Conservation (phyloP, 495 filamentous ascomycete species). For the Penicillium ucsense region DNA sequence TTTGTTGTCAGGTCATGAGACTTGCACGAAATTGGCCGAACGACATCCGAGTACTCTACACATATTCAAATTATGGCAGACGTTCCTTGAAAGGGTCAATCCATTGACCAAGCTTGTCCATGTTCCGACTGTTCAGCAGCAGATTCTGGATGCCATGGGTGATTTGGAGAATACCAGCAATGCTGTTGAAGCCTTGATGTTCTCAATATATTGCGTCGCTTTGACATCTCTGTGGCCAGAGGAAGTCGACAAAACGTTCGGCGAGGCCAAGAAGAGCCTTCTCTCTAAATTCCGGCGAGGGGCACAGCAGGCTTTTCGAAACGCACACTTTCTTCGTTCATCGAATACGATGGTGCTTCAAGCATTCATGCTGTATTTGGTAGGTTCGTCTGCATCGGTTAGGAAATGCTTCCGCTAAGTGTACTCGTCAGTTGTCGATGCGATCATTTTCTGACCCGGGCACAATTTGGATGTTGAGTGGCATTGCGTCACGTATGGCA, state of each 20-base stretch:
- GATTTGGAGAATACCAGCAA: conserved; percentile 23
- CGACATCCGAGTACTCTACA: conserved; percentile 60
- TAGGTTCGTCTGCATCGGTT: conserved; percentile 4
- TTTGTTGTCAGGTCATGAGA: conserved; percentile 13
- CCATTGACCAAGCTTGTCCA: conserved; percentile 64
- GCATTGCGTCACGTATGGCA: conserved; percentile 31
- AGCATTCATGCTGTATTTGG: conserved; percentile 36
- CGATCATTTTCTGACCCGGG: conserved; percentile 27
- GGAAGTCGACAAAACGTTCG: conserved; percentile 33
- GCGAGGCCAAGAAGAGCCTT: conserved; percentile 28
- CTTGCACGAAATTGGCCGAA: conserved; percentile 9
- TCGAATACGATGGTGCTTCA: conserved; percentile 35
- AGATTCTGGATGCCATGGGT: conserved; percentile 31
- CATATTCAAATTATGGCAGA: conserved; percentile 64
- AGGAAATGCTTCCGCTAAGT: neutral
- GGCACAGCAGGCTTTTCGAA: conserved; percentile 34
- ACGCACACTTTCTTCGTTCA: conserved; percentile 37
- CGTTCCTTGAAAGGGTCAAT: conserved; percentile 56
- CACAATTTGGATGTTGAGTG: conserved; percentile 34
- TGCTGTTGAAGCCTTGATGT: conserved; percentile 37
- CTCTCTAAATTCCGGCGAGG: conserved; percentile 33
- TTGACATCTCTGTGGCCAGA: conserved; percentile 26
- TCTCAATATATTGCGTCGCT: conserved; percentile 38
- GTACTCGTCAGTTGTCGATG: conserved; percentile 16
- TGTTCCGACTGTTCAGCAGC: conserved; percentile 45